These are phyloP conservation scores for Alternaria angustiovoidea DNA, from an alignment of 2,329 filamentous ascomycete genomes.

Conservation along the genomic window DNA sequence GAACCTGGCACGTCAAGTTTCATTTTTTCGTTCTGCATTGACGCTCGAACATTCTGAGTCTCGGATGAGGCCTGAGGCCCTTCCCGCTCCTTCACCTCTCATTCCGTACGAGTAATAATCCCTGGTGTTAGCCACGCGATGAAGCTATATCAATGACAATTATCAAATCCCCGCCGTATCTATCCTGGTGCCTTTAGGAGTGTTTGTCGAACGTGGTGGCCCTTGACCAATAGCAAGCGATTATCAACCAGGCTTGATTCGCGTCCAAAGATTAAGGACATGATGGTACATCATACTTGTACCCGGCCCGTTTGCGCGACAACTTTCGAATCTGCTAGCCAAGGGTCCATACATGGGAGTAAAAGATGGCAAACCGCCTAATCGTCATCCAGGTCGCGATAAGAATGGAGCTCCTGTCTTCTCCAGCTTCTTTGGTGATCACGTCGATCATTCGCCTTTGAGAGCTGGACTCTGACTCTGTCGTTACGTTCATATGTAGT, in stretches of 20 bases:
- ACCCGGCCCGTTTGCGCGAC: constrained; percentile 8
- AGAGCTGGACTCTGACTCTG: constrained; percentile 14
- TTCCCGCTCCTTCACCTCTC: constrained; percentile 4
- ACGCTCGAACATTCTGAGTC: constrained; percentile 15
- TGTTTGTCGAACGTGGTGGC: constrained; percentile 1
- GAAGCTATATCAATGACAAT: constrained; percentile 3
- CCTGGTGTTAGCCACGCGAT: constrained; percentile 1
- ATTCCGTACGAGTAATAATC: constrained; percentile 5
- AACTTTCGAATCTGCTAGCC: constrained; percentile 14
- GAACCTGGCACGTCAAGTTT: constrained; percentile 10
- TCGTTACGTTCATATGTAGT: constrained; percentile 10
- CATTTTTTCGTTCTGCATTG: constrained; percentile 10
- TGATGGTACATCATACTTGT: constrained; percentile 4
- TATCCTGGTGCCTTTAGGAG: constrained; percentile 1
- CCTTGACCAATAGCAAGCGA: neutral
- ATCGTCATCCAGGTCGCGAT: constrained; percentile 1
- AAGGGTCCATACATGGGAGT: constrained; percentile 9
- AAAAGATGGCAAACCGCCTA: neutral
- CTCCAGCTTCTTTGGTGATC: constrained; percentile 5
- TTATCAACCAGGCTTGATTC: neutral
- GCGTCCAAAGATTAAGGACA: constrained; percentile 5
- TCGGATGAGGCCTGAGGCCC: constrained; percentile 10
- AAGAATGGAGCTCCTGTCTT: constrained; percentile 8
- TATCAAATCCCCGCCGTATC: neutral
- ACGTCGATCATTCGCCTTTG: constrained; percentile 6